Conservation (phyloP, 2,329 filamentous ascomycete genomes). For the Ceratocystis ficicola region DNA sequence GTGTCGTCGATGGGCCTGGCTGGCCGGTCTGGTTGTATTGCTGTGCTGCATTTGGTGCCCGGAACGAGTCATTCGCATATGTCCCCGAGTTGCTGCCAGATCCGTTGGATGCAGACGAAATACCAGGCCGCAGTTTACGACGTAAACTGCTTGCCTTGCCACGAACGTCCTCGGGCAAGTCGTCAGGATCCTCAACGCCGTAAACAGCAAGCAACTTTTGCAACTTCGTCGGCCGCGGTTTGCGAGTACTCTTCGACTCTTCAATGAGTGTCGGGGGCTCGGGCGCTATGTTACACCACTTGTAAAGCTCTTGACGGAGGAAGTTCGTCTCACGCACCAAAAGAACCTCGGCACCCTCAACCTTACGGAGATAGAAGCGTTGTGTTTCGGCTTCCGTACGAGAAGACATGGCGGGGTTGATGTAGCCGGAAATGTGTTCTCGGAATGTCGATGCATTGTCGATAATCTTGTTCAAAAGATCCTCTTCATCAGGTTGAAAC, state of each 20-base stretch:
- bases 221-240: constrained; percentile 90
- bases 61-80: constrained; percentile 25
- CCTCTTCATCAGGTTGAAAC: constrained; percentile 93
- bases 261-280: constrained; percentile 76
- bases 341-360: constrained; percentile 90
- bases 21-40: constrained; percentile 23
- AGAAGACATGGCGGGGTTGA: constrained; percentile 68
- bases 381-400: constrained; percentile 34
- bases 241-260: constrained; percentile 79
- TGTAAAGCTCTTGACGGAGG: constrained; percentile 89
- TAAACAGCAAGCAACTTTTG: constrained; percentile 87
- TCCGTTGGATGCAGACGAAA: constrained; percentile 25
- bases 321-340: constrained; percentile 93
- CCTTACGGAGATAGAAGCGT: constrained; percentile 90
- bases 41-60: constrained; percentile 24
- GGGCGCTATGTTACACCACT: constrained; percentile 82
- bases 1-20: constrained; percentile 26
- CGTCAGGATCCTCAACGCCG: constrained; percentile 79
- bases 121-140: constrained; percentile 54
- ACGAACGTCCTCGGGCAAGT: constrained; percentile 71
- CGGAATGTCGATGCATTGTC: constrained; percentile 74
- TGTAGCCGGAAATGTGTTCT: constrained; percentile 65
- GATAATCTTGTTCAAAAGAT: constrained; percentile 73
- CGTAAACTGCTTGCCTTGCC: constrained; percentile 64
- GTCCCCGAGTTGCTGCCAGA: constrained; percentile 17